Conservation (phyloP, 2,329 filamentous ascomycete species). For the Plectosphaerella cucumerina region DNA sequence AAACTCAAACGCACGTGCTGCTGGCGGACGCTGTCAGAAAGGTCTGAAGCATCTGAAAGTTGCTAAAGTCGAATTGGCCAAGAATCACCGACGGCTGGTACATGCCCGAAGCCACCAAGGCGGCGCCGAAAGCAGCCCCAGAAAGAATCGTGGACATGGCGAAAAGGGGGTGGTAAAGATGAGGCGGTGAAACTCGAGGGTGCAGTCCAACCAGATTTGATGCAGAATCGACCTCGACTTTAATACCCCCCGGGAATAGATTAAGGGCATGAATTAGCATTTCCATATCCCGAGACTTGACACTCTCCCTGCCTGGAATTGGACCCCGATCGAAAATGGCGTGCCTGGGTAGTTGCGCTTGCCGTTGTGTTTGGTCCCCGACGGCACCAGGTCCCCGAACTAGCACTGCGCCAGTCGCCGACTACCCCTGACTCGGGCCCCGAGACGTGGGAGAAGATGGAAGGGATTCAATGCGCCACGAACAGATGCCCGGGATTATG, state of each 20-base stretch:
- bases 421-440: neutral
- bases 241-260: too few species aligned
- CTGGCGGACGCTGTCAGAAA: slow-evolving; percentile 60
- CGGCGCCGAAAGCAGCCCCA: slow-evolving; percentile 58
- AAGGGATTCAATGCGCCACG: too few species aligned
- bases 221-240: too few species aligned
- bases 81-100: slow-evolving; percentile 56
- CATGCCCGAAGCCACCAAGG: slow-evolving; percentile 56
- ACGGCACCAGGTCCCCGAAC: neutral
- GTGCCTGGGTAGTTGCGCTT: neutral
- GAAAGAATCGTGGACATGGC: slow-evolving; percentile 32
- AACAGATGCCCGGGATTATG: too few species aligned
- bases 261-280: too few species aligned
- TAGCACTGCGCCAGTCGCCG: neutral
- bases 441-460: neutral
- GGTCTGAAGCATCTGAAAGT: slow-evolving; percentile 63
- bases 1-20: slow-evolving; percentile 52
- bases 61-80: slow-evolving; percentile 53
- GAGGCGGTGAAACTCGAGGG: neutral
- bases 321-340: too few species aligned
- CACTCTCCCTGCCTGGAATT: too few species aligned
- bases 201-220: neutral
- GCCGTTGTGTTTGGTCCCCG: neutral
- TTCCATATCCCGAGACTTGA: too few species aligned
- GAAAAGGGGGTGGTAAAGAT: neutral